phyloP scores from a whole-genome alignment of 1,139 yeast genomes.

The Nematodospora anomalae region DNA sequence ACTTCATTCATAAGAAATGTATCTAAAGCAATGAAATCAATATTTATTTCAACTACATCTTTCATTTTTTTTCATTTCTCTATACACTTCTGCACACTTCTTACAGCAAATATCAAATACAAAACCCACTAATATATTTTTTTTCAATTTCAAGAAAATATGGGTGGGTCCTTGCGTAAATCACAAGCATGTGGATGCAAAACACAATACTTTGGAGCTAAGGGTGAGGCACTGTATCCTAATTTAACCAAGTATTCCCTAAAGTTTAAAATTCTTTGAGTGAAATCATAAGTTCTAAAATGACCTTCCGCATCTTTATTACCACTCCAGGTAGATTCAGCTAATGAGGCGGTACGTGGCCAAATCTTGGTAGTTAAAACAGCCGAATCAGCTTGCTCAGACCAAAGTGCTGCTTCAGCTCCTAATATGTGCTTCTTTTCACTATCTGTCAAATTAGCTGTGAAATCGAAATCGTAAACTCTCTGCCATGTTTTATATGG shows the following conservation, averaged over 20 bases:
- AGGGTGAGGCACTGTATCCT: constrained; percentile 39
- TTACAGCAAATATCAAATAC: no score
- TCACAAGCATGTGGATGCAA: constrained; percentile 46
- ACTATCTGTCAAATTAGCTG: constrained; percentile 31
- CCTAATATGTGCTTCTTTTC: constrained; percentile 41
- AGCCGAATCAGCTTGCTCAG: constrained; percentile 43
- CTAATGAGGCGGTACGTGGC: constrained; percentile 52
- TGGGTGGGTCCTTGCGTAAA: constrained; percentile 16
- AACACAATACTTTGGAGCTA: constrained; percentile 43
- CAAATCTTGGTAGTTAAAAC: constrained; percentile 43
- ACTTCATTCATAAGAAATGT: background rate
- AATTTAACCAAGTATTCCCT: constrained; percentile 44
- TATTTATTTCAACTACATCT: background rate
- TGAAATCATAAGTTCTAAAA: constrained; percentile 32
- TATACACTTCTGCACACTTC: no score
- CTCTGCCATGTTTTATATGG: constrained; percentile 54
- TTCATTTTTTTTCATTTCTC: background rate
- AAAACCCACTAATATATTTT: no score
- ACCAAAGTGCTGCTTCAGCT: constrained; percentile 48
- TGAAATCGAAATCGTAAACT: constrained; percentile 42
- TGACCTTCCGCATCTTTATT: constrained; percentile 33
- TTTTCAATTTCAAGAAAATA: no score
- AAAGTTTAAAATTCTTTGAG: constrained; percentile 43
- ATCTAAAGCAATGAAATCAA: background rate
- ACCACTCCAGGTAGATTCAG: constrained; percentile 50